Conservation (phyloP, 106 monocot genomes). For the Phalaenopsis equestris region DNA sequence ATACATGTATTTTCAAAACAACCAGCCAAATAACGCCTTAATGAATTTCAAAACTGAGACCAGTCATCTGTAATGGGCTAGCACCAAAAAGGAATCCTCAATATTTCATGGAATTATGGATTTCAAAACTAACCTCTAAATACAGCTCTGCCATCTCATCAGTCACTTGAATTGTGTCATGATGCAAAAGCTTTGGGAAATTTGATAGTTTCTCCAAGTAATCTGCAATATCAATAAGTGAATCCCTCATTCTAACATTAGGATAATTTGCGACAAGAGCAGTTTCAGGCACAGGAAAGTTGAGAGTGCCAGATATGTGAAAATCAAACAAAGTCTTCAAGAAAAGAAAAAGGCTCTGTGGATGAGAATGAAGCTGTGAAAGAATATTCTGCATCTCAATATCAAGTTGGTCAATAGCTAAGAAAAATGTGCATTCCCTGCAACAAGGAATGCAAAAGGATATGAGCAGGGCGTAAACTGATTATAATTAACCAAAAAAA, state of each 20-base stretch:
- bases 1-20: not conserved
- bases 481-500: not conserved
- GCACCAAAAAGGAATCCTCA: not conserved
- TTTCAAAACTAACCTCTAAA: conserved; percentile 43
- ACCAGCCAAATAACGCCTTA: not conserved
- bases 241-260: conserved; percentile 4
- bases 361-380: conserved; percentile 57
- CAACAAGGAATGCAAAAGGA: conserved; percentile 7
- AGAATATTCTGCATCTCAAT: conserved; percentile 56
- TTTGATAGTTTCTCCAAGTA: conserved; percentile 58
- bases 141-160: conserved; percentile 77
- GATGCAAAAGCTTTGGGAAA: conserved; percentile 49
- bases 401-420: conserved; percentile 76
- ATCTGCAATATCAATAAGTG: conserved; percentile 27
- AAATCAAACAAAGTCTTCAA: conserved; percentile 77
- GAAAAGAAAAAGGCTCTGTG: conserved; percentile 89
- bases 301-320: conserved; percentile 65
- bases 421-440: conserved; percentile 83
- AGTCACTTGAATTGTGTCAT: conserved; percentile 50
- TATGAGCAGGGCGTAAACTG: not conserved
- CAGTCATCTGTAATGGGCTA: not conserved
- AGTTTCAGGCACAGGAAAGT: conserved; percentile 32
- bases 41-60: not conserved
- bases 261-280: conserved; percentile 9
- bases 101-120: not conserved